These are phyloP conservation scores for Penicillium sp. DNA, from an alignment of 2,329 filamentous ascomycete species.

Conservation along the genomic window DNA sequence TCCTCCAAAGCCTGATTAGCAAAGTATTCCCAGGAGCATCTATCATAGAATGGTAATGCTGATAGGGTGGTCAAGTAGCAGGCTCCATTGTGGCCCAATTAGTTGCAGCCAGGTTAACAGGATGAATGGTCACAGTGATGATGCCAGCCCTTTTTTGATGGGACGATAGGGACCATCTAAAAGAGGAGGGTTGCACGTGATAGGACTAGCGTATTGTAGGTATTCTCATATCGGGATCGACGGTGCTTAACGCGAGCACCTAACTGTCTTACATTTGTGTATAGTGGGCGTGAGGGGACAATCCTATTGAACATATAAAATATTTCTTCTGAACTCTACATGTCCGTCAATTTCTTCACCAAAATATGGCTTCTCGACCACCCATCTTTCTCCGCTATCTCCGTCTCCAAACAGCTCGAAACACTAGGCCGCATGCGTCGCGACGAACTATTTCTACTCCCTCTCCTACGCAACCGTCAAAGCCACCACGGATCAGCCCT, in stretches of 20 bases:
- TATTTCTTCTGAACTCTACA: too few relatives aligned
- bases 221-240: neutral
- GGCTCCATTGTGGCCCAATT: too few relatives aligned
- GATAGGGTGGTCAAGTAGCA: too few relatives aligned
- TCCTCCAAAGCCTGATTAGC: too few relatives aligned
- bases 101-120: too few relatives aligned
- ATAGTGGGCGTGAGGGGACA: neutral
- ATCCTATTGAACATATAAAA: neutral
- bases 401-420: conserved; percentile 10
- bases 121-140: too few relatives aligned
- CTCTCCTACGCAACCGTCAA: conserved; percentile 10
- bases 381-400: conserved; percentile 11
- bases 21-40: too few relatives aligned
- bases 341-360: neutral
- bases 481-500: conserved; percentile 10
- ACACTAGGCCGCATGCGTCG: conserved; percentile 1
- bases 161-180: too few relatives aligned
- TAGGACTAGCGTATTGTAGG: too few relatives aligned
- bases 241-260: neutral
- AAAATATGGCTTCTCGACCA: conserved; percentile 9
- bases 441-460: conserved; percentile 21
- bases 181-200: too few relatives aligned
- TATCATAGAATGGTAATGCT: too few relatives aligned
- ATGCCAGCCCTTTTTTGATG: too few relatives aligned
- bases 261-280: neutral